A percentile compares a stretch with the other conserved stretches of the same genome.
phyloP scores from a whole-genome alignment of 2,329 filamentous ascomycete genomes.

The Elsinoe perseae region DNA sequence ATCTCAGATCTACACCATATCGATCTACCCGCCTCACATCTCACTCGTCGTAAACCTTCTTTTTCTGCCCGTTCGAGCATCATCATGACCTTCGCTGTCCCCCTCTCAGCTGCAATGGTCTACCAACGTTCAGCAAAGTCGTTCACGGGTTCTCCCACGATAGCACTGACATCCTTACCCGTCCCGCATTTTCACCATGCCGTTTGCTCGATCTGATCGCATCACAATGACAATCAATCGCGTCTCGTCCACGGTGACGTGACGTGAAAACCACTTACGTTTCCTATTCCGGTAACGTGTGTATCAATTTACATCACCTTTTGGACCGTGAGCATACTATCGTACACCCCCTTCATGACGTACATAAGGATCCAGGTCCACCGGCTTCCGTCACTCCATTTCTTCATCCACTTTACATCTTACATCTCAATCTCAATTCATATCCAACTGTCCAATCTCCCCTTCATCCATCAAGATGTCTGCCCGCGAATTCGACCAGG shows the following conservation, averaged over 20 bases:
- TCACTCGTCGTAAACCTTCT: not conserved
- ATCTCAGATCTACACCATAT: conserved; percentile 12
- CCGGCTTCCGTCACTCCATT: not conserved
- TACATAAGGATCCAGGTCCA: not conserved
- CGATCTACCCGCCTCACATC: conserved; percentile 4
- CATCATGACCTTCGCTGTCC: conserved; percentile 9
- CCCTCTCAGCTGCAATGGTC: not conserved
- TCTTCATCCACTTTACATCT: not conserved
- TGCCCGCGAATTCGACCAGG: conserved; percentile 12
- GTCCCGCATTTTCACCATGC: conserved; percentile 4
- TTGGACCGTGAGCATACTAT: not conserved
- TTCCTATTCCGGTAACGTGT: conserved; percentile 2
- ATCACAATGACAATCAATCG: conserved; percentile 8
- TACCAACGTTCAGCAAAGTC: not conserved
- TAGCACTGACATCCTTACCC: not conserved
- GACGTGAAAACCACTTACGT: conserved; percentile 13
- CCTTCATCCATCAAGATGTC: conserved; percentile 16
- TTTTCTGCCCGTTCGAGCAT: not conserved
- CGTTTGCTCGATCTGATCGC: conserved; percentile 1
- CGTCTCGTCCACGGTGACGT: conserved; percentile 7
- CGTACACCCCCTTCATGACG: not conserved
- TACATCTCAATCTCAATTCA: not conserved
- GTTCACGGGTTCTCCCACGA: not conserved
- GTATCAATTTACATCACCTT: not conserved
- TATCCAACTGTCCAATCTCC: not conserved